phyloP scores from a whole-genome alignment of 805 yeast species.

The Kregervanrija pseudodelftensis region DNA sequence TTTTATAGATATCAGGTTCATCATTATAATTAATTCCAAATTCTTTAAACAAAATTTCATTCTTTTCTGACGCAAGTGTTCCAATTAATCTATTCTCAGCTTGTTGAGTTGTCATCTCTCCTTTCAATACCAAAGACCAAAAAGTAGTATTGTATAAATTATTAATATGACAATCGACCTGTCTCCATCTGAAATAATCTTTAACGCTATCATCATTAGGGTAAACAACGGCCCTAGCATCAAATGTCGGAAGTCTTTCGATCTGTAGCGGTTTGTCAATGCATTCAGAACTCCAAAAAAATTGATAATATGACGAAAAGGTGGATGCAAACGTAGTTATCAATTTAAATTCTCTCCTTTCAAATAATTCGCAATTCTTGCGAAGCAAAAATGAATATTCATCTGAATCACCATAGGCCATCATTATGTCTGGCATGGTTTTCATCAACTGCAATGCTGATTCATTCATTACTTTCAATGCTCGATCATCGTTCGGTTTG shows the following conservation, averaged over 20 bases:
- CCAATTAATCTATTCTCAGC: slow-evolving; percentile 77
- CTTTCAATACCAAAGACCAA: slow-evolving; percentile 73
- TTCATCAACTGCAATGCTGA: slow-evolving; percentile 65
- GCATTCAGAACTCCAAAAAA: slow-evolving; percentile 58
- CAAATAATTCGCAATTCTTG: slow-evolving; percentile 60
- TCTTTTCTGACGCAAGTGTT: slow-evolving; percentile 75
- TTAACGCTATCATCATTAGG: slow-evolving; percentile 56
- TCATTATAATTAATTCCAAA: slow-evolving; percentile 86
- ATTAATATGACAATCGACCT: slow-evolving; percentile 93
- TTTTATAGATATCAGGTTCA: slow-evolving; percentile 81
- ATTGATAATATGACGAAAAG: slow-evolving; percentile 70
- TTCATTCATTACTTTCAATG: slow-evolving; percentile 71
- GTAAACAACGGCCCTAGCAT: slow-evolving; percentile 82
- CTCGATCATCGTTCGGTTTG: slow-evolving; percentile 83
- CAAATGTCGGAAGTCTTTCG: slow-evolving; percentile 74
- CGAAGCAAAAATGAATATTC: slow-evolving; percentile 81
- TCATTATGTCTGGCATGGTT: slow-evolving; percentile 59
- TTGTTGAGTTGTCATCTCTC: slow-evolving; percentile 65
- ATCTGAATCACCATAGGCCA: slow-evolving; percentile 94
- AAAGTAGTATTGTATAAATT: slow-evolving; percentile 89
- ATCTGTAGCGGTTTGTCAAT: slow-evolving; percentile 34
- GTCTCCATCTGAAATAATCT: slow-evolving; percentile 92
- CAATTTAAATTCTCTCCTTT: slow-evolving; percentile 76
- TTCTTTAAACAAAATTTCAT: slow-evolving; percentile 72
- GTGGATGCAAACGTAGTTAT: slow-evolving; percentile 76